Evolutionary conservation across 2,329 filamentous ascomycete species (phyloP).

Genomic region (Penicillium sp.): DNA sequence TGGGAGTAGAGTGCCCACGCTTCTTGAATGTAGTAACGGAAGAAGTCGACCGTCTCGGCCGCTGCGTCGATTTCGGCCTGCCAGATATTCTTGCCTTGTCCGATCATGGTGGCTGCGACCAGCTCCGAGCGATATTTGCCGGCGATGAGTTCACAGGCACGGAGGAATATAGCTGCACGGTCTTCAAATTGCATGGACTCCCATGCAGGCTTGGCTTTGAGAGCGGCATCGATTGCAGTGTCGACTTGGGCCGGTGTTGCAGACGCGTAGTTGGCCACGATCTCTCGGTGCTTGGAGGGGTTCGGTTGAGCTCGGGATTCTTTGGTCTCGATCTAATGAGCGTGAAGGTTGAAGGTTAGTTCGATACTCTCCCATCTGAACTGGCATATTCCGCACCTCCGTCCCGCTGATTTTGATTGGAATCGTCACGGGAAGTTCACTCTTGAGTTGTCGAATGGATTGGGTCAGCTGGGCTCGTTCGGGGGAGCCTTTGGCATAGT

Average conservation of each 20-base stretch:
- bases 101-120: slow-evolving; percentile 93
- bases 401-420: slow-evolving; percentile 17
- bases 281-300: slow-evolving; percentile 22
- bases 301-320: slow-evolving; percentile 18
- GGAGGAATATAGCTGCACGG: slow-evolving; percentile 88
- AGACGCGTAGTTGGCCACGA: slow-evolving; percentile 72
- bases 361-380: too few relatives aligned
- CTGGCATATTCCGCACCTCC: too few relatives aligned
- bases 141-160: slow-evolving; percentile 86
- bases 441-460: slow-evolving; percentile 16
- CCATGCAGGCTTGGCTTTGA: slow-evolving; percentile 84
- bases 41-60: slow-evolving; percentile 89
- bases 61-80: slow-evolving; percentile 98
- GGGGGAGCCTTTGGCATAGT: slow-evolving; percentile 20
- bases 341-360: too few relatives aligned
- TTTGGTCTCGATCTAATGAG: slow-evolving; percentile 16
- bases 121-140: slow-evolving; percentile 95
- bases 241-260: slow-evolving; percentile 73
- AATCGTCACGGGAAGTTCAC: slow-evolving; percentile 18
- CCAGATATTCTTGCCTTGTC: slow-evolving; percentile 98
- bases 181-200: slow-evolving; percentile 83
- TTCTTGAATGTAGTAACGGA: slow-evolving; percentile 88
- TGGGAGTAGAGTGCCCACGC: slow-evolving; percentile 85
- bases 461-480: slow-evolving; percentile 18
- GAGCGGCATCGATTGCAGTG: slow-evolving; percentile 75